Base-by-base conservation (phyloP, 2,329 filamentous ascomycete genomes). In the Neoarthrinium moseri region DNA sequence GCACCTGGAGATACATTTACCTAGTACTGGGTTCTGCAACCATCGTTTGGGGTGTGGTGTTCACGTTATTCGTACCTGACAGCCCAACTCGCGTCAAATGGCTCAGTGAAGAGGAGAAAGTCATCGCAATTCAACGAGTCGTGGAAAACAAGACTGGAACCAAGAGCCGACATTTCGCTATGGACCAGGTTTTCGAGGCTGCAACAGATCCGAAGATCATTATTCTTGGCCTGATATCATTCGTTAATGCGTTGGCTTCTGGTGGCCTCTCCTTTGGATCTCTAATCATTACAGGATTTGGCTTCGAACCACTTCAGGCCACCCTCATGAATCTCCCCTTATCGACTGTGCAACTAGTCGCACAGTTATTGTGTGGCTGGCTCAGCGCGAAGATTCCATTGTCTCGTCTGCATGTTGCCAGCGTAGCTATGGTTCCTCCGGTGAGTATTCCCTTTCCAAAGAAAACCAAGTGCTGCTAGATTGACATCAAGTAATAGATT, bases 381-480 rank as follows among this genome's bases (percentile, higher is more conserved):
- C 29, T 59, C 2, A 36, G 45, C 10, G 44, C 52, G 15, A 57
- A 54, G 33, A 40, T 65, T 12, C 34, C 48, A 7, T 58, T 55
- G 42, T 57, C 56, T 0, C 55, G 60, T 30, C 48, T 66, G 4
- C 55, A 62, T 36, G 53, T 63, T 45, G 57, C 50, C 2, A 56
- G 56, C 4, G 21, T 62, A 5, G 57, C 57, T 20, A 62, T 65
- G 63, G 48, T 64, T 7, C 61, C 57, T 6, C 59, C 61, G 0
- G 57, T 60, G 45, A 48, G 55, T 38, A 27, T 17, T 29, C 20
- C 12, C 2, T 22, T 18, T n/a, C n/a, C 13, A 23, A 10, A 6
- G 5, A 10, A 15, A n/a, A 13, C 21, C n/a, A 23, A 32, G 33
- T 13, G 24, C 24, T 40, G 24, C 34, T 27, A 21, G 21, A 26